A percentile compares a stretch with the other conserved stretches of the same genome.
These are phyloP conservation scores for Hypholoma fasciculare DNA, from an alignment of 768 basidiomycete species.

Conservation along the genomic window DNA sequence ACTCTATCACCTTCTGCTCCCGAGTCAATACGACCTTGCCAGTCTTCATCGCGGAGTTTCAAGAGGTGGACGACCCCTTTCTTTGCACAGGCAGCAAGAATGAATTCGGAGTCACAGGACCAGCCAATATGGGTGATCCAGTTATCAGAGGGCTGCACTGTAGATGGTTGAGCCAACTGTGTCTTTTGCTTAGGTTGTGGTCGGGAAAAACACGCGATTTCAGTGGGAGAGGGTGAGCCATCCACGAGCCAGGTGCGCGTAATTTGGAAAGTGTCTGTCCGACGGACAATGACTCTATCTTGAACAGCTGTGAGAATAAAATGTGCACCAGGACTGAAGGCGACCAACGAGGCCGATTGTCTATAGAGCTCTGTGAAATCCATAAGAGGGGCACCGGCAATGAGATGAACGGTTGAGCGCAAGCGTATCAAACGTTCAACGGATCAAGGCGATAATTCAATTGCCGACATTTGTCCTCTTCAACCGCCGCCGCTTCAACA, in stretches of 20 bases:
- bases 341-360: constrained; percentile 67
- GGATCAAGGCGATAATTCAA: neutral
- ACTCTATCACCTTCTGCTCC: constrained; percentile 63
- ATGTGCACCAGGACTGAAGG: constrained; percentile 85
- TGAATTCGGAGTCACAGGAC: constrained; percentile 87
- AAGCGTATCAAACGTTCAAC: constrained; percentile 4
- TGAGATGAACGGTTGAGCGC: too few relatives aligned
- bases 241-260: constrained; percentile 78
- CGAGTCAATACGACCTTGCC: constrained; percentile 76
- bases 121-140: constrained; percentile 79
- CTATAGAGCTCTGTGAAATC: constrained; percentile 88
- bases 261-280: constrained; percentile 82
- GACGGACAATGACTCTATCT: constrained; percentile 80
- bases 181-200: constrained; percentile 31
- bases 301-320: constrained; percentile 81
- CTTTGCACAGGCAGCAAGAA: constrained; percentile 79
- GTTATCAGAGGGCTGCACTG: constrained; percentile 26
- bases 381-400: constrained; percentile 37
- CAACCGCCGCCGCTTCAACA: neutral
- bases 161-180: constrained; percentile 17
- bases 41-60: constrained; percentile 77
- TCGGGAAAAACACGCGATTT: constrained; percentile 37
- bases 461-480: neutral
- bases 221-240: constrained; percentile 50
- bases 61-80: constrained; percentile 72